Evolutionary conservation across 768 basidiomycete species (phyloP).

Genomic region (Lentinula sp.): DNA sequence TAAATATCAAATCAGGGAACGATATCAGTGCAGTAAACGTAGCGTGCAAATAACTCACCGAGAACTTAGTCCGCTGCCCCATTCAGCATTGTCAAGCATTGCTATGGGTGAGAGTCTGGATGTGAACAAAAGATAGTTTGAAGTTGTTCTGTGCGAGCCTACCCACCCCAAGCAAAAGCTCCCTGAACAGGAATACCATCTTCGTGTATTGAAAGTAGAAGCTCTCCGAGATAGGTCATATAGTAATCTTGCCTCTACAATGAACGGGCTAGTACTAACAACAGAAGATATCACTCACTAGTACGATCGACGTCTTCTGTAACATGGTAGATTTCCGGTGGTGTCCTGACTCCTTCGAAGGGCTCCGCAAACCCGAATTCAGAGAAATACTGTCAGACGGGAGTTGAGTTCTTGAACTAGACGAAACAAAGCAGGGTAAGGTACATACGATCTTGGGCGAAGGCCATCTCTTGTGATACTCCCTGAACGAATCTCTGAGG

Average conservation of each 20-base stretch:
- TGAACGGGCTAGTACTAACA: not conserved
- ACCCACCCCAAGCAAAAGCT: constrained; percentile 40
- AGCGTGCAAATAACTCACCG: constrained; percentile 19
- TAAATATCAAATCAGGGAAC: not conserved
- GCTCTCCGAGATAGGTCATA: constrained; percentile 45
- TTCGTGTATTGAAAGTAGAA: constrained; percentile 42
- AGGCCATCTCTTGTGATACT: constrained; percentile 34
- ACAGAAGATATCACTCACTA: constrained; percentile 21
- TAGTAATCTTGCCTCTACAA: constrained; percentile 28
- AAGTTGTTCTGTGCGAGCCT: not conserved
- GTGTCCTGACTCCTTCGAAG: constrained; percentile 30
- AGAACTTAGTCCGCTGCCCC: constrained; percentile 33
- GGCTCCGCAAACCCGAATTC: constrained; percentile 51
- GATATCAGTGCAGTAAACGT: not conserved
- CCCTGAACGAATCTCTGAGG: constrained; percentile 26
- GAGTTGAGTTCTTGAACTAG: no score
- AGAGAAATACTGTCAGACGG: constrained; percentile 13
- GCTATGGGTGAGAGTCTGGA: constrained; percentile 18
- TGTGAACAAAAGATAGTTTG: not conserved
- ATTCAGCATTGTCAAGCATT: constrained; percentile 44
- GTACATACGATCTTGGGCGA: constrained; percentile 36
- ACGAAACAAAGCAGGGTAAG: no score
- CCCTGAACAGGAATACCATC: constrained; percentile 42
- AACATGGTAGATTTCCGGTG: constrained; percentile 33
- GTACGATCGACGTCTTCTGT: constrained; percentile 39